phyloP scores from a whole-genome alignment of 768 basidiomycete species.

The Collybiopsis confluens region DNA sequence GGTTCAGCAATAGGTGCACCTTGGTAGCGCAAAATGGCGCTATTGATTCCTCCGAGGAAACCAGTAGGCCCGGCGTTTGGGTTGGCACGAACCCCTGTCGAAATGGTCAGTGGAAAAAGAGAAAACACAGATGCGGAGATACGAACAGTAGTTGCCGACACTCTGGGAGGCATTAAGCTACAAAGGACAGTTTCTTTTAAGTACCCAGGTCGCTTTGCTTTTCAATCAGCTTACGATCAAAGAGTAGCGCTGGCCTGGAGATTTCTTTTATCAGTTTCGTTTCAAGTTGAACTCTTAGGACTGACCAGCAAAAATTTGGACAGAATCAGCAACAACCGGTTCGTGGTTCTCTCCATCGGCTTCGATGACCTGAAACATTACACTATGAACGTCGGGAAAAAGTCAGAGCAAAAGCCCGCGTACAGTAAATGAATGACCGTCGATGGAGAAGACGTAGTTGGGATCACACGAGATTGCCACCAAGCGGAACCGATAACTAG shows the following conservation, averaged over 20 bases:
- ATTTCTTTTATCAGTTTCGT: background rate
- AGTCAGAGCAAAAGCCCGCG: background rate
- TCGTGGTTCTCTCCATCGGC: conserved; percentile 26
- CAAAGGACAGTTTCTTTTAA: background rate
- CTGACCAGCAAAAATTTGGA: conserved; percentile 27
- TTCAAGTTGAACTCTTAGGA: background rate
- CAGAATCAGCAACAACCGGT: conserved; percentile 22
- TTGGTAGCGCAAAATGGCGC: conserved; percentile 34
- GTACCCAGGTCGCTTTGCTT: no score
- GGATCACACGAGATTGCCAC: conserved; percentile 33
- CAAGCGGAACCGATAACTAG: conserved; percentile 16
- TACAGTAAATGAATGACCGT: conserved; percentile 22
- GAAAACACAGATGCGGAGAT: background rate
- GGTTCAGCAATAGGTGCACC: conserved; percentile 29
- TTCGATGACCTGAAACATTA: conserved; percentile 24
- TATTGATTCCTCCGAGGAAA: conserved; percentile 28
- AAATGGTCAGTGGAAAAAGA: background rate
- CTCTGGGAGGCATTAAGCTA: conserved; percentile 34
- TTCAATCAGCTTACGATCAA: conserved; percentile 17
- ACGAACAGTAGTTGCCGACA: conserved; percentile 39
- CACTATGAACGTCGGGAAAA: background rate
- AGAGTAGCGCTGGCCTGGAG: conserved; percentile 32
- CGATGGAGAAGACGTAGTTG: conserved; percentile 19
- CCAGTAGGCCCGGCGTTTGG: conserved; percentile 15
- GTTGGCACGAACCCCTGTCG: conserved; percentile 23